These are phyloP conservation scores for Papiliotrema nemorosa DNA, from an alignment of 1,284 basidiomycete genomes.

Conservation along the genomic window DNA sequence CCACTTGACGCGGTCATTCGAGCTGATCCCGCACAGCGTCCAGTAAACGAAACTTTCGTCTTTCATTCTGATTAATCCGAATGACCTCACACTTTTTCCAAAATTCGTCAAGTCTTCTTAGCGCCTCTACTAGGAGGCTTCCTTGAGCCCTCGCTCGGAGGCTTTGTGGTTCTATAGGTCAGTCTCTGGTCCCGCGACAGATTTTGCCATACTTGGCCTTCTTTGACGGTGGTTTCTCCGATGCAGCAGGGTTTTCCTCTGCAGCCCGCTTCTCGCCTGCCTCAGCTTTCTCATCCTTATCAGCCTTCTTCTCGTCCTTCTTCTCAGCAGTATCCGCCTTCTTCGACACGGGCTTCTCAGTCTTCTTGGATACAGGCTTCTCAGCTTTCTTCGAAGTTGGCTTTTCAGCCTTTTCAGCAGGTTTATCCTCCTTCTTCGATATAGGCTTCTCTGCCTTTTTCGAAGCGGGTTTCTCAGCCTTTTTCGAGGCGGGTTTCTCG, in stretches of 20 bases:
- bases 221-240: conserved; percentile 21
- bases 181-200: not conserved
- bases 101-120: conserved; percentile 25
- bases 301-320: conserved; percentile 8
- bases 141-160: conserved; percentile 24
- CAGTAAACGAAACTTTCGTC: too few species aligned
- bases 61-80: too few species aligned
- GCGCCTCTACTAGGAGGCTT: conserved; percentile 30
- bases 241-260: conserved; percentile 6
- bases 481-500: conserved; percentile 16
- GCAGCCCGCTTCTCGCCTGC: conserved; percentile 10
- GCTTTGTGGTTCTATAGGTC: conserved; percentile 23
- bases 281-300: conserved; percentile 10
- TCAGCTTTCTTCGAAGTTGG: conserved; percentile 15
- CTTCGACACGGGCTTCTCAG: conserved; percentile 4
- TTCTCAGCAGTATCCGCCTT: conserved; percentile 11
- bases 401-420: conserved; percentile 14
- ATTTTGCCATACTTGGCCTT: conserved; percentile 29
- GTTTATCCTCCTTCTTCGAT: conserved; percentile 21
- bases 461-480: conserved; percentile 14
- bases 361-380: conserved; percentile 26
- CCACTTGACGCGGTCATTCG: too few species aligned
- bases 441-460: conserved; percentile 21
- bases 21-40: too few species aligned
- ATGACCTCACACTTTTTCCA: too few species aligned